Conservation (phyloP, 352 stramenopile species). For the Phytophthora brassicae region DNA sequence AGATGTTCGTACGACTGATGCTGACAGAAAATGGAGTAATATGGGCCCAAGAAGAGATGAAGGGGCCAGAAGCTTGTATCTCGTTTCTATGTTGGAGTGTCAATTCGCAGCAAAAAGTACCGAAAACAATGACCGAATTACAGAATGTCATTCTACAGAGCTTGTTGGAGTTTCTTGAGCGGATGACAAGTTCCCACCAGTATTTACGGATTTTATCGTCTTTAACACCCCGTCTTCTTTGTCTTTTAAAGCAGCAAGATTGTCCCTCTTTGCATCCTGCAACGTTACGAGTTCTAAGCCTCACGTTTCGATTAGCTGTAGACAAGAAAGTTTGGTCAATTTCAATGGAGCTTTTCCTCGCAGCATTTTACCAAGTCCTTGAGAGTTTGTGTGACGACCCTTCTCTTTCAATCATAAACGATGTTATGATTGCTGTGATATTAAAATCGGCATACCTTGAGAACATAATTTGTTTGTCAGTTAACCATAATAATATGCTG, state of each 20-base stretch:
- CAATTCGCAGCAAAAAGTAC: not conserved
- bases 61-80: slow-evolving; percentile 19
- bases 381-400: slow-evolving; percentile 12
- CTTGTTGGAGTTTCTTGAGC: slow-evolving; percentile 15
- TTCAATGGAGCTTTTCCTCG: slow-evolving; percentile 20
- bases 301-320: slow-evolving; percentile 21
- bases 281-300: slow-evolving; percentile 21
- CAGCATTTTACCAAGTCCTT: slow-evolving; percentile 20
- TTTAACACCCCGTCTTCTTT: slow-evolving; percentile 12
- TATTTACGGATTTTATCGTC: slow-evolving; percentile 16
- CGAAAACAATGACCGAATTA: slow-evolving; percentile 6
- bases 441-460: slow-evolving; percentile 2
- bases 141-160: slow-evolving; percentile 9
- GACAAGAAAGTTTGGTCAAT: slow-evolving; percentile 29
- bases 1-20: slow-evolving; percentile 22
- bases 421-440: slow-evolving; percentile 3
- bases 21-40: slow-evolving; percentile 12
- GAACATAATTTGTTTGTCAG: not conserved
- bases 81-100: slow-evolving; percentile 21
- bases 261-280: slow-evolving; percentile 9
- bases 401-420: slow-evolving; percentile 10
- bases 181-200: slow-evolving; percentile 25
- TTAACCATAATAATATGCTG: not conserved
- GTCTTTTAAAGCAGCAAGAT: slow-evolving; percentile 13
- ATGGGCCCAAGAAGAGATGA: slow-evolving; percentile 29